Evolutionary conservation across 805 yeast species (phyloP), one percentile per base, ranked within the genome.

Genomic region (Ogataea ganodermae): DNA sequence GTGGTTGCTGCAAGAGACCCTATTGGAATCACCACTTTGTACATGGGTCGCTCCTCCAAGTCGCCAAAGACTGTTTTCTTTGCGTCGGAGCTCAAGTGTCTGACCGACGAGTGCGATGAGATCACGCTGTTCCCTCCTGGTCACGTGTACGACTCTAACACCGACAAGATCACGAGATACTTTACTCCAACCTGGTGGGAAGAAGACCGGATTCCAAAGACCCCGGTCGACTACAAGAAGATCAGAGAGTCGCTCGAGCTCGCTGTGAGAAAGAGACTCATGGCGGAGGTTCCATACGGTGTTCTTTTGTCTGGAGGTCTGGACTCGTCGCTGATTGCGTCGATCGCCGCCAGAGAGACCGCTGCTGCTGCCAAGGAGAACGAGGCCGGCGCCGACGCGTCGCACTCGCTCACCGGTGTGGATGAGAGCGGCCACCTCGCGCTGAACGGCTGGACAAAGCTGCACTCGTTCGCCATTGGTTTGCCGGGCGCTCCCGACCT

Each of bases 221-320:
- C 79, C 50, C 89, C 84, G 36, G 88, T 86, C 38, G 96, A 92
- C 67, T 81, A 75, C 66, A 80, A 67, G 62, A 59, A 72, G 50
- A 79, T 94, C 52, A 84, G 97, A 70, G 86, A 84, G 62, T 69
- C 88, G 42, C 79, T 94, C 67, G 99, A 94, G 71, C 74, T 86
- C 73, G 90, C 99, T 41, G 99, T 94, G 46, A 86, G 99, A 78
- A 94, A 94, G 87, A 86, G 99, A 79, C 80, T 94, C 63, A 94
- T 94, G 99, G 94, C 98, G 47, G 99, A 94, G 76, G 99, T 94
- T 52, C 98, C 99, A 47, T 94, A 89, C 70, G 99, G 99, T 75
- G 99, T 94, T 39, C 76, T 94, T 59, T 77, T 94, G 58, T 89
- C 97, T 18, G 99, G 99, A 67, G 99, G 99, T 57, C 80, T 94